Conservation (phyloP, 1,284 basidiomycete genomes). For the Microbotryum saponariae region DNA sequence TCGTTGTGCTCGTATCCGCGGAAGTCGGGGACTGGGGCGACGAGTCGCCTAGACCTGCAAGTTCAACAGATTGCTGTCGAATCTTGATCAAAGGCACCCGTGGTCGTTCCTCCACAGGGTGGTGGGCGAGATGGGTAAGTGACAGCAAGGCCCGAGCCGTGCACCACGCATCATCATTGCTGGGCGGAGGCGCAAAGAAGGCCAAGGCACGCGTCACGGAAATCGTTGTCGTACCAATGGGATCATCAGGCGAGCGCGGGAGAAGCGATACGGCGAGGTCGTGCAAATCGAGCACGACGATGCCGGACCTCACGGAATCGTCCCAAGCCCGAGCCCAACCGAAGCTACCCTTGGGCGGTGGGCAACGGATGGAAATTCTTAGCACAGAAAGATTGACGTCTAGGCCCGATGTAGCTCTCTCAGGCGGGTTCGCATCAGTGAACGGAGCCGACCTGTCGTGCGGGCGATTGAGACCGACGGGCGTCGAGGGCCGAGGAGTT, state of each 20-base stretch:
- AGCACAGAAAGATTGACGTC: constrained; percentile 30
- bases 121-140: neutral
- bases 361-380: constrained; percentile 41
- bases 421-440: constrained; percentile 3
- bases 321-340: neutral
- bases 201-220: constrained; percentile 1
- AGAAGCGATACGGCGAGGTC: constrained; percentile 11
- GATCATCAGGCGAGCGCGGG: neutral
- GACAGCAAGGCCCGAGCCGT: constrained; percentile 3
- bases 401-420: constrained; percentile 14
- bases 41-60: no score
- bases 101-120: neutral
- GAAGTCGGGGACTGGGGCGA: no score
- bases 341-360: constrained; percentile 33
- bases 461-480: neutral
- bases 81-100: no score
- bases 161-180: neutral
- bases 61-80: no score
- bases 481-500: neutral
- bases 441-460: neutral
- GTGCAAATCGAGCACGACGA: constrained; percentile 42
- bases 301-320: constrained; percentile 38
- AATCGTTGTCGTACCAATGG: neutral
- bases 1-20: neutral
- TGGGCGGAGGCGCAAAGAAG: neutral